Base-by-base conservation (phyloP, 768 basidiomycete species). In the Hygrophorus russula region DNA sequence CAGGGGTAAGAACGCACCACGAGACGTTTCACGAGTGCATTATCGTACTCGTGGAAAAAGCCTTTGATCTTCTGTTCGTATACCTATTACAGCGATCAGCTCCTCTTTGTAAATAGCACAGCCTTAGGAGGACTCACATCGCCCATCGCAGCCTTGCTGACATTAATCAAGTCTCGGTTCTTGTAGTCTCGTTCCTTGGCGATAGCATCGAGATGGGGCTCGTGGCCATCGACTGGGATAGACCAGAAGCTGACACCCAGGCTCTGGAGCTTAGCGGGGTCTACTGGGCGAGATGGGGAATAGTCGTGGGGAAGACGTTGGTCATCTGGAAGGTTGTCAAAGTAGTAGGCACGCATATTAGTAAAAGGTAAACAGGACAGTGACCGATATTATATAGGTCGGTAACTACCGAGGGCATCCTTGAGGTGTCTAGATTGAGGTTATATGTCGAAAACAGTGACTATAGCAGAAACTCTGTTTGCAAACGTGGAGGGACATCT, bases 331-430 rank as follows among this genome's bases (percentile, higher is more conserved):
- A 74, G n/a, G 53, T 83, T 72, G 60, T 86, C 80, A 57, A 70
- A 80, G 65, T 80, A 82, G 67, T 81, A 84, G 9, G 79, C 80
- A 34, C 76, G 78, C 85, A 87, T 87, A n/a, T n/a, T n/a, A n/a
- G n/a, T n/a, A n/a, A n/a, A n/a, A n/a, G n/a, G n/a, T n/a, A n/a
- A n/a, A n/a, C n/a, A n/a, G n/a, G n/a, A n/a, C n/a, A n/a, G n/a
- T n/a, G n/a, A n/a, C n/a, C n/a, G n/a, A n/a, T n/a, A n/a, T n/a
- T n/a, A n/a, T n/a, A n/a, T n/a, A n/a, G n/a, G n/a, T n/a, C n/a
- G n/a, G n/a, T n/a, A n/a, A n/a, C n/a, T n/a, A n/a, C n/a, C n/a
- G n/a, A n/a, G n/a, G n/a, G n/a, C n/a, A n/a, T n/a, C n/a, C n/a
- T n/a, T n/a, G n/a, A n/a, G n/a, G n/a, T n/a, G n/a, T n/a, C n/a